Percentiles rank a stretch among this genome's conserved stretches.
Conservation (phyloP, 495 filamentous ascomycete species). For the Cenococcum geophilum region DNA sequence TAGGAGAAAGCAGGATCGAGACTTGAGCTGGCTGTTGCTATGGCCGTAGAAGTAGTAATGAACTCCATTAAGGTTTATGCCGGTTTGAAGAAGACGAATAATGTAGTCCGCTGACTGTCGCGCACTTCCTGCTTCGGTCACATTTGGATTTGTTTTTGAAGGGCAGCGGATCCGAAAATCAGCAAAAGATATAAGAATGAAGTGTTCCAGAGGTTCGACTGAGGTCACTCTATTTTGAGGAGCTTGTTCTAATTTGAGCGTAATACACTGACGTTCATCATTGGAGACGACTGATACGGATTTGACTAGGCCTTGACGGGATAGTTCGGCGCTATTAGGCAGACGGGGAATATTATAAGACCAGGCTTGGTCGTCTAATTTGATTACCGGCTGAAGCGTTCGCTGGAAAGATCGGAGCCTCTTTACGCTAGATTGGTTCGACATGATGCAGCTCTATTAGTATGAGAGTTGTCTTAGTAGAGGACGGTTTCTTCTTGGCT, state of each 20-base stretch:
- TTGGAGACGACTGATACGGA: conserved; percentile 34
- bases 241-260: conserved; percentile 30
- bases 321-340: conserved; percentile 27
- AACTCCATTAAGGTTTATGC: conserved; percentile 40
- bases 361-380: conserved; percentile 35
- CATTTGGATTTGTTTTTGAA: conserved; percentile 1
- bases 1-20: conserved; percentile 44
- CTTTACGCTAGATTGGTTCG: conserved; percentile 14
- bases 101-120: conserved; percentile 44
- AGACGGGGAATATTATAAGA: conserved; percentile 33
- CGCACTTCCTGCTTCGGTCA: conserved; percentile 35
- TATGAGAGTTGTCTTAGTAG: too few species aligned
- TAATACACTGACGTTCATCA: conserved; percentile 31
- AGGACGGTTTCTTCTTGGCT: too few species aligned
- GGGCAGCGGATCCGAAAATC: conserved; percentile 37
- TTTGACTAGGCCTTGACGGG: conserved; percentile 36
- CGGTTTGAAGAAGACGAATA: conserved; percentile 38
- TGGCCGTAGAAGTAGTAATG: conserved; percentile 49
- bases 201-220: conserved; percentile 29
- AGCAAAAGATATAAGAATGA: conserved; percentile 41
- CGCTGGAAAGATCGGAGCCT: conserved; percentile 14
- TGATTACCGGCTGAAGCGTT: conserved; percentile 31
- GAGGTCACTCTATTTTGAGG: conserved; percentile 39
- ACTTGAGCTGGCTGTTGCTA: conserved; percentile 51
- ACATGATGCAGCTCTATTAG: too few species aligned